These are phyloP conservation scores for Alternaria ethzedia DNA, from an alignment of 2,329 filamentous ascomycete species.

Conservation along the genomic window DNA sequence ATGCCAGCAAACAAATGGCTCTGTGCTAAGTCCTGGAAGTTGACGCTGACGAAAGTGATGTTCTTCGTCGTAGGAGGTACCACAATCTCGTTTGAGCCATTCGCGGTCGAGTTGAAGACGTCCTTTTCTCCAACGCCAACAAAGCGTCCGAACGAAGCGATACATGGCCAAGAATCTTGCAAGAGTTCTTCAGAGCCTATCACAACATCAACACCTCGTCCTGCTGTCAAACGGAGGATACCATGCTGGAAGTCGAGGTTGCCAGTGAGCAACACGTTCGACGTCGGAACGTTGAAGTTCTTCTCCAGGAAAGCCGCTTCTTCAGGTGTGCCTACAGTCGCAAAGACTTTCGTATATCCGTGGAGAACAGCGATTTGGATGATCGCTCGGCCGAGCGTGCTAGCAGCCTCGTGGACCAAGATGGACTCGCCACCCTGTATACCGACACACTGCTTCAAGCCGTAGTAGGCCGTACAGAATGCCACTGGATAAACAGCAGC, in stretches of 20 bases:
- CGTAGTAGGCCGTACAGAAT: conserved; percentile 6
- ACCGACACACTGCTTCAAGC: background rate
- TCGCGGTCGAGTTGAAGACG: conserved; percentile 3
- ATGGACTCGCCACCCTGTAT: background rate
- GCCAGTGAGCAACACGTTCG: conserved; percentile 29
- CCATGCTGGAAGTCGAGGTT: conserved; percentile 1
- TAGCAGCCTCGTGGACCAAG: conserved; percentile 2
- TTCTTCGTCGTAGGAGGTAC: conserved; percentile 1
- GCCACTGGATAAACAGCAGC: conserved; percentile 21
- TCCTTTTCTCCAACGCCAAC: conserved; percentile 25
- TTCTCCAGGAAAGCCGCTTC: conserved; percentile 14
- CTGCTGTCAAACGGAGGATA: conserved; percentile 20
- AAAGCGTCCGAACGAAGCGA: conserved; percentile 43
- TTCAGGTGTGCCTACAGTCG: conserved; percentile 16
- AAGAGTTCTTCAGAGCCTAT: conserved; percentile 38
- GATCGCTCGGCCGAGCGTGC: conserved; percentile 2
- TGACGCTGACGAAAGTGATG: conserved; percentile 4
- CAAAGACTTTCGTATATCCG: conserved; percentile 2
- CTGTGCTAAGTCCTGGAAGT: conserved; percentile 8
- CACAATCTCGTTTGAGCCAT: background rate
- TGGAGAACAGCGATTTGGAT: background rate
- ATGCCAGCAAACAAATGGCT: background rate
- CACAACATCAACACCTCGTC: conserved; percentile 43
- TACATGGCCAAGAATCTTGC: conserved; percentile 25
- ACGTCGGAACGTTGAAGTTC: conserved; percentile 15